Conservation (phyloP, 345 rosid genomes). For the Euphorbia peplus region DNA sequence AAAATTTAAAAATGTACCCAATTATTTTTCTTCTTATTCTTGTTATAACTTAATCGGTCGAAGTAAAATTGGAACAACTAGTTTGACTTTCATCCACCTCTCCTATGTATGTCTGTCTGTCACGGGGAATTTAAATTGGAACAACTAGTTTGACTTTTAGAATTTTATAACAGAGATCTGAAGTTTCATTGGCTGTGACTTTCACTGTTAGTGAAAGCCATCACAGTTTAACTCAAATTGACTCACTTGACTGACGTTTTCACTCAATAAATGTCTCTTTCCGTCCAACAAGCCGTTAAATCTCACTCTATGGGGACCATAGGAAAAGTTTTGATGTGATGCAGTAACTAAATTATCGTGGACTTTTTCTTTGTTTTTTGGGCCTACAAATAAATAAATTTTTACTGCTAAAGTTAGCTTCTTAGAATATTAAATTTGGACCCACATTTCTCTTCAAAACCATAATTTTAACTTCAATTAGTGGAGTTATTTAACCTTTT, state of each 20-base stretch:
- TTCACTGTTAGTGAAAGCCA: not conserved
- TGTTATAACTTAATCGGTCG: no score
- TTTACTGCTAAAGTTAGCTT: not conserved
- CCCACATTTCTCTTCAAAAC: not conserved
- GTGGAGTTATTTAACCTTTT: not conserved
- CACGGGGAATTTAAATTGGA: not conserved
- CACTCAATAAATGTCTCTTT: constrained; percentile 15
- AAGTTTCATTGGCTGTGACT: constrained; percentile 4
- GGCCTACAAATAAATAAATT: not conserved
- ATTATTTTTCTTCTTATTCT: no score
- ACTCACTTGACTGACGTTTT: constrained; percentile 1
- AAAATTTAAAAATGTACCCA: no score
- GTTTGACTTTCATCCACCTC: no score
- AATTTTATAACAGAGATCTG: not conserved
- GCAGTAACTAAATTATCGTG: constrained; percentile 20
- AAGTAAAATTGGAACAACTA: no score
- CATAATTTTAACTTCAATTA: not conserved
- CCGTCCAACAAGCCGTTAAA: constrained; percentile 37
- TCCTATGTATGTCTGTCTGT: not conserved
- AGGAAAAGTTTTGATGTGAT: constrained; percentile 26
- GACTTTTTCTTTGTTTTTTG: not conserved
- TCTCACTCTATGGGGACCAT: constrained; percentile 30
- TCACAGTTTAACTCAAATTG: not conserved
- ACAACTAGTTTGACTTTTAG: not conserved
- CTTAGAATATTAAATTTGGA: not conserved